These are phyloP conservation scores for Cladophialophora immunda DNA, from an alignment of 2,329 filamentous ascomycete genomes.

Conservation along the genomic window DNA sequence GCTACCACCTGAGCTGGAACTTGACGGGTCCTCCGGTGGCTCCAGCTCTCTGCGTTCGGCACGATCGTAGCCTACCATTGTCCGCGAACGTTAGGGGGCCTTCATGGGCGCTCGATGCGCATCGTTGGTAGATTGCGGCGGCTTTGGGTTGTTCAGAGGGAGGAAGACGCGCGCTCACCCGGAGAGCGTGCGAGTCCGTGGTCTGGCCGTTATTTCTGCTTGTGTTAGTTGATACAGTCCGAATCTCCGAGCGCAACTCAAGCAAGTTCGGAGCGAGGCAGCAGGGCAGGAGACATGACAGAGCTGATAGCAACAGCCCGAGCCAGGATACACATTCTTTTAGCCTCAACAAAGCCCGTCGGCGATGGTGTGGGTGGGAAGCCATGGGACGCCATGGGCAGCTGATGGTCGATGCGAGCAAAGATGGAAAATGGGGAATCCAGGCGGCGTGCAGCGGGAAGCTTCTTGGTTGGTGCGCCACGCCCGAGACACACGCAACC, in stretches of 20 bases:
- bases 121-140: conserved; percentile 13
- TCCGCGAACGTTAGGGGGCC: not conserved
- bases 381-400: conserved; percentile 1
- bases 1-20: conserved; percentile 26
- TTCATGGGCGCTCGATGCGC: conserved; percentile 19
- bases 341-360: conserved; percentile 13
- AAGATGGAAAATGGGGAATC: not conserved
- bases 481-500: no score
- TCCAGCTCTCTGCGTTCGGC: conserved; percentile 34
- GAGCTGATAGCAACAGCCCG: not conserved
- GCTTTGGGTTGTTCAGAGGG: not conserved
- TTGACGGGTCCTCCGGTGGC: conserved; percentile 20
- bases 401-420: not conserved
- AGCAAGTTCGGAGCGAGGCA: not conserved
- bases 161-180: not conserved
- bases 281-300: conserved; percentile 5
- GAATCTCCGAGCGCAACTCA: not conserved
- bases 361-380: not conserved
- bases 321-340: conserved; percentile 13
- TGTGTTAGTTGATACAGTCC: not conserved
- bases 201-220: not conserved
- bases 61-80: conserved; percentile 35
- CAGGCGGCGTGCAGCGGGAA: not conserved
- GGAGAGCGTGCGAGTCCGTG: not conserved
- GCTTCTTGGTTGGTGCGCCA: not conserved